Evolutionary conservation across 176 grass and related monocot genomes (phyloP).

Genomic region (Cenchrus fungigraminus): DNA sequence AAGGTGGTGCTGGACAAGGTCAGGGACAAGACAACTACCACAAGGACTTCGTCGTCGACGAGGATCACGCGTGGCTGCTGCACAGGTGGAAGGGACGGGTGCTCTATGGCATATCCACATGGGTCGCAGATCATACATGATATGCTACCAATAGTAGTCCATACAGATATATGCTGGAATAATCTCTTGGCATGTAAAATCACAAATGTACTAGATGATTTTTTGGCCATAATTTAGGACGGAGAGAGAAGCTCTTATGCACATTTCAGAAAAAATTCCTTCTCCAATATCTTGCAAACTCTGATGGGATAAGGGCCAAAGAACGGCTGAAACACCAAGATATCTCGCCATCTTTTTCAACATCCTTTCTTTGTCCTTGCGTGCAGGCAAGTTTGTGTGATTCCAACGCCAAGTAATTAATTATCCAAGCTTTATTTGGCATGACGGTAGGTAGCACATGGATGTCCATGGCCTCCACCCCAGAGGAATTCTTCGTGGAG

Average conservation of each 20-base stretch:
- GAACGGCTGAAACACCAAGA: constrained; percentile 15
- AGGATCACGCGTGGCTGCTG: constrained; percentile 51
- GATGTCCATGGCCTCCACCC: neutral
- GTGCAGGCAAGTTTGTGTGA: constrained; percentile 8
- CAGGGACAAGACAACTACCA: constrained; percentile 39
- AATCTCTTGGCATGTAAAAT: no score
- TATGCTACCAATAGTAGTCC: no score
- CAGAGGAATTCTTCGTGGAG: neutral
- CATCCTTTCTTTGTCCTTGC: constrained; percentile 1
- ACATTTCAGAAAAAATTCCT: no score
- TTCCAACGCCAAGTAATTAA: neutral
- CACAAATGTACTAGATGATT: no score
- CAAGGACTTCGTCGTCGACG: constrained; percentile 52
- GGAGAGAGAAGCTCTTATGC: no score
- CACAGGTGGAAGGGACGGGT: constrained; percentile 60
- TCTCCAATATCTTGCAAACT: neutral
- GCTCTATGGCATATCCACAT: constrained; percentile 48
- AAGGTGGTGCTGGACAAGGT: constrained; percentile 45
- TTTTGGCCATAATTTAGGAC: no score
- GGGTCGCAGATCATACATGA: neutral
- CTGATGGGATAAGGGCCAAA: neutral
- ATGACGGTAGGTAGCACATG: neutral
- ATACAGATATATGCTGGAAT: no score
- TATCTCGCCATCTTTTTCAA: constrained; percentile 4
- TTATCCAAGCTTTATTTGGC: neutral